Conservation (phyloP, 768 basidiomycete species). For the Lyophyllum atratum region DNA sequence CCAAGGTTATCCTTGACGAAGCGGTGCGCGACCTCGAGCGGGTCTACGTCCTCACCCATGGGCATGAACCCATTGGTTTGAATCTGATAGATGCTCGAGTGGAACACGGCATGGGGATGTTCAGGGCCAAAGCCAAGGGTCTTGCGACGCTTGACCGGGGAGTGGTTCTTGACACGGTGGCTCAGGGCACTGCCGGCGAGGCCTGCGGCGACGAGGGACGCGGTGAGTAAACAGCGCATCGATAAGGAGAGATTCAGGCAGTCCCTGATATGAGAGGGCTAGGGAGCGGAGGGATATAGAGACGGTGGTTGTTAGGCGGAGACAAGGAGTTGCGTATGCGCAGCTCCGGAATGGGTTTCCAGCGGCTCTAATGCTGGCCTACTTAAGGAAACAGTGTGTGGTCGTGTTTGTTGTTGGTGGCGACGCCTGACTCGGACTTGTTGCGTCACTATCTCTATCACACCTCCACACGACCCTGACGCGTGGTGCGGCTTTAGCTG, state of each 20-base stretch:
- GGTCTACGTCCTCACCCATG: constrained; percentile 42
- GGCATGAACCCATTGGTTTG: constrained; percentile 43
- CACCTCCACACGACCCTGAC: constrained; percentile 2
- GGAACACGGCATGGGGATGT: constrained; percentile 72
- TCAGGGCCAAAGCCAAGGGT: constrained; percentile 87
- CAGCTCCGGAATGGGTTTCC: constrained; percentile 13
- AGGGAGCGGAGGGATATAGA: constrained; percentile 1
- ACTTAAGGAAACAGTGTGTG: constrained; percentile 20
- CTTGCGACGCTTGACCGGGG: constrained; percentile 61
- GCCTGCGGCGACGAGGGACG: constrained; percentile 60
- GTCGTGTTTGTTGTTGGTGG: constrained; percentile 16
- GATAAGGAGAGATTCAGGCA: background rate
- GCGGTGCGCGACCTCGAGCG: constrained; percentile 59
- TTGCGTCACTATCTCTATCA: background rate
- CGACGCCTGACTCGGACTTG: background rate
- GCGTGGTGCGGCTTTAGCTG: background rate
- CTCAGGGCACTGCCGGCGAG: constrained; percentile 59
- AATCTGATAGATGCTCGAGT: constrained; percentile 49
- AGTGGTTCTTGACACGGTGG: constrained; percentile 34
- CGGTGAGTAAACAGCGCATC: constrained; percentile 70
- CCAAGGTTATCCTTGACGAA: constrained; percentile 58
- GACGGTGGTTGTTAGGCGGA: constrained; percentile 7
- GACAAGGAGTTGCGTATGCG: constrained; percentile 21
- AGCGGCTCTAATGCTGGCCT: constrained; percentile 5
- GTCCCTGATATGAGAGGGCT: constrained; percentile 1